Conservation (phyloP, 306 rosid species). For the Cucurbita moschata region DNA sequence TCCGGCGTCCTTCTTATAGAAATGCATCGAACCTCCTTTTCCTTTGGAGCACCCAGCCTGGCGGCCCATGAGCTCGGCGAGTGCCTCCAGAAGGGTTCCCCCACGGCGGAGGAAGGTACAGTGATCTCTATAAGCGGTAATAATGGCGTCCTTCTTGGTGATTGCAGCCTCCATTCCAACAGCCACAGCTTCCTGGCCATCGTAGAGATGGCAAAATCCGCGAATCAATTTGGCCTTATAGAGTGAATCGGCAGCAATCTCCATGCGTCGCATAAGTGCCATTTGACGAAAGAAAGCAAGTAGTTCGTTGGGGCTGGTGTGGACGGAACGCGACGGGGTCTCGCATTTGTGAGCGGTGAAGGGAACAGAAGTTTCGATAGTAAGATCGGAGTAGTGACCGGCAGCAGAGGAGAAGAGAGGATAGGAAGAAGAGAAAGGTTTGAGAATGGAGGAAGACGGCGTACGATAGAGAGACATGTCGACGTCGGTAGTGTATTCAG, state of each 20-base stretch:
- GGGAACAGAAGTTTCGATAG: conserved; percentile 10
- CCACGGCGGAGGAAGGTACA: conserved; percentile 74
- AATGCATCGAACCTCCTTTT: conserved; percentile 94
- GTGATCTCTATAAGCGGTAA: conserved; percentile 85
- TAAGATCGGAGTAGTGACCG: conserved; percentile 27
- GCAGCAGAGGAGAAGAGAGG: conserved; percentile 9
- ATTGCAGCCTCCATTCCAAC: conserved; percentile 81
- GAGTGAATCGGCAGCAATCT: conserved; percentile 88
- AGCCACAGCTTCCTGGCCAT: conserved; percentile 88
- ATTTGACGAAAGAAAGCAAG: conserved; percentile 52
- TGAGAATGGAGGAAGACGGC: too few relatives aligned
- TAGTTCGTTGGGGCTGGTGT: conserved; percentile 54
- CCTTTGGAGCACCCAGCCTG: conserved; percentile 63
- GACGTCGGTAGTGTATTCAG: too few relatives aligned
- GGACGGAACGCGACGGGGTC: conserved; percentile 58
- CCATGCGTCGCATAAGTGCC: conserved; percentile 89
- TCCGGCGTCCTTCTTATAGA: conserved; percentile 57
- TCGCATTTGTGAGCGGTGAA: conserved; percentile 64
- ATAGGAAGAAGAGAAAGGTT: too few relatives aligned
- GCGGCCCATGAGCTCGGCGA: conserved; percentile 75
- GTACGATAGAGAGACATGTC: too few relatives aligned
- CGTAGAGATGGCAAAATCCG: conserved; percentile 89
- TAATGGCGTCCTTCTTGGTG: conserved; percentile 52
- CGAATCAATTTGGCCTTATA: conserved; percentile 90
- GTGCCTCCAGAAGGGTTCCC: conserved; percentile 42